Base-by-base conservation (phyloP, 768 basidiomycete species). In the Russula earlei region DNA sequence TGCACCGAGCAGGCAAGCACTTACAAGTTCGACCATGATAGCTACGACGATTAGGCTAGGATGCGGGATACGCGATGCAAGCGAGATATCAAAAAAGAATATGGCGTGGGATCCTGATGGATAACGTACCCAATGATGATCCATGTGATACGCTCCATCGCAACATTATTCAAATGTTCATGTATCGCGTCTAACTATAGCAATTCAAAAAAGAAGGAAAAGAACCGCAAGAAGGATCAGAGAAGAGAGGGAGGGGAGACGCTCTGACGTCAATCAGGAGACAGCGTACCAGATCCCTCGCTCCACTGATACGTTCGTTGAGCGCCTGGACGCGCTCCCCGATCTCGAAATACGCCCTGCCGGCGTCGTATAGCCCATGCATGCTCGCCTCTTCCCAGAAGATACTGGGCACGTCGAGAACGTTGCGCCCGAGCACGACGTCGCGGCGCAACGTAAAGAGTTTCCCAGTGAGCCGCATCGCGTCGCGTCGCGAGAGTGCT, bases 301-400 rank as follows among this genome's bases (percentile, higher is more conserved):
- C 87, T 7, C 93, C 87, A 4, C 81, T 84, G 36, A 96, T 71
- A 60, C 90, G 87, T 67, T 95, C 93, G 66, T 94, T 95, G 61
- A 97, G 69, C 11, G 84, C 86, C 66, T 85, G 80, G 29, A 94
- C 91, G 34, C 94, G 70, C 4, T 77, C 81, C 34, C 80, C 82
- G 50, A 96, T 91, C 69, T 97, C 94, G 79, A 96, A 91, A 66
- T 97, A 97, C 63, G 93, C 93, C 54, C 91, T 75, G 45, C 94
- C 91, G 0, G 92, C 91, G 62, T 92, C 90, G 66, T 97, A 97
- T 34, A 97, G 69, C 27, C 83, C 86, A 64, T 87, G 87, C 63
- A 95, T 71, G 61, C 87, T 92, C 11, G 91, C 92, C 66, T 95
- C 93, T 49, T 83, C 85, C 94, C 93, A 96, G 69, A 97, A 97